Base-by-base conservation (phyloP, 352 stramenopile species). In the Halophytophthora polymorphica region DNA sequence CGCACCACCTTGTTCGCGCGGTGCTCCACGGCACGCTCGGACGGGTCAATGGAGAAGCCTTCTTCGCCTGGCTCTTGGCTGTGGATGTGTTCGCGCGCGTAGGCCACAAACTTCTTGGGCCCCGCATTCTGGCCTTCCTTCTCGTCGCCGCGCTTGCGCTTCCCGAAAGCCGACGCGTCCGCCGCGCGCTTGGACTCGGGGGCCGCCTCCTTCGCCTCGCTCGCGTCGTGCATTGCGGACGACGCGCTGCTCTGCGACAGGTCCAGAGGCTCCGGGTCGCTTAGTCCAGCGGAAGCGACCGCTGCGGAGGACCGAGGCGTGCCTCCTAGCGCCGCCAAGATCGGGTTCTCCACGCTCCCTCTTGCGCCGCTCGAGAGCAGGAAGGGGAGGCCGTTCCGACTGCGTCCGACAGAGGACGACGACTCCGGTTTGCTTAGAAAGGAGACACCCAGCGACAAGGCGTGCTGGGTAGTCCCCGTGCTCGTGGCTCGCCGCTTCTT, bases 41-140 rank as follows among this genome's bases (percentile, higher is more conserved):
- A 91, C 17, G 83, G 83, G 50, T 93, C 83, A 41, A 93, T 93
- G 15, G 81, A 90, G 45, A 91, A 90, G 3, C 78, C 81, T 61
- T 93, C 83, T 29, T 93, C 83, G 2, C 80, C 83, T 17, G 71
- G 56, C 64, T 92, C 81, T 51, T 92, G 81, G 54, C 66, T 90
- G 54, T 92, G 78, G 17, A 92, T 68, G 38, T 92, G 81, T 56
- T 91, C 81, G 28, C 81, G 64, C 12, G 81, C 73, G 56, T 91
- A 91, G 13, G 76, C 81, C 43, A 90, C 77, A 45, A 84, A 89
- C 42, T 77, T 64, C 46, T 56, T 28, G 29, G 58, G n/a, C n/a
- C n/a, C n/a, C n/a, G n/a, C n/a, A n/a, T n/a, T 49, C 44, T 57
- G 58, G 14, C 17, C 28, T 18, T 49, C 55, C 1, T 11, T 54